Evolutionary conservation across 495 filamentous ascomycete species (phyloP).

Genomic region (Pyrenula massariospora): DNA sequence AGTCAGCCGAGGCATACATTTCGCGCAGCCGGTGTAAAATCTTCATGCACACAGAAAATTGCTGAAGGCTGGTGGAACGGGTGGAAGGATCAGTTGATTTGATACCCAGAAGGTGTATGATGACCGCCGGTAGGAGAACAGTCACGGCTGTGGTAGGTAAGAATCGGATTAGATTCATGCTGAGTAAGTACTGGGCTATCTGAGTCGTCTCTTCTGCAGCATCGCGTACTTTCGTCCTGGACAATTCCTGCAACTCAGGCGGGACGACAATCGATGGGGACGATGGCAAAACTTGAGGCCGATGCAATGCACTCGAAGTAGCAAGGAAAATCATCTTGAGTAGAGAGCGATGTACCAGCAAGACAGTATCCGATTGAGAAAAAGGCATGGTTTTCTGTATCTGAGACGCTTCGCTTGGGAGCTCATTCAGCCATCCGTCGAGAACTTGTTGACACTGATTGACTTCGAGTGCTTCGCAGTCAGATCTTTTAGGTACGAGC

Average conservation of each 20-base stretch:
- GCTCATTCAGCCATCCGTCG: slow-evolving; percentile 54
- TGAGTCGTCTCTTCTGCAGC: slow-evolving; percentile 71
- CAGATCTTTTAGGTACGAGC: slow-evolving; percentile 75
- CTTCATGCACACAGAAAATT: slow-evolving; percentile 77
- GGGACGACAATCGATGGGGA: slow-evolving; percentile 45
- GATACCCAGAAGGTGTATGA: slow-evolving; percentile 83
- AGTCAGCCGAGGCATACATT: slow-evolving; percentile 79
- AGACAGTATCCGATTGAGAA: slow-evolving; percentile 36
- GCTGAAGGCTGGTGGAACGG: slow-evolving; percentile 54
- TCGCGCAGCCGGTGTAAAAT: slow-evolving; percentile 71
- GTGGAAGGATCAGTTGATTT: slow-evolving; percentile 61
- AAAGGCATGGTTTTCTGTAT: slow-evolving; percentile 47
- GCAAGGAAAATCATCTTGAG: slow-evolving; percentile 85
- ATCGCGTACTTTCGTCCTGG: slow-evolving; percentile 63
- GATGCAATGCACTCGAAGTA: slow-evolving; percentile 75
- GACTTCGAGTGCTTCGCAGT: slow-evolving; percentile 64
- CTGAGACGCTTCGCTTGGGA: slow-evolving; percentile 39
- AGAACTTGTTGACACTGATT: slow-evolving; percentile 61
- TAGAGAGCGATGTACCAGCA: slow-evolving; percentile 66
- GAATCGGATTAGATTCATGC: slow-evolving; percentile 56
- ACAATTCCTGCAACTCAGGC: slow-evolving; percentile 61
- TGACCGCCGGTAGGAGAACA: slow-evolving; percentile 78
- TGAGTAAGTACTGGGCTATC: slow-evolving; percentile 62
- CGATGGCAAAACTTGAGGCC: slow-evolving; percentile 74
- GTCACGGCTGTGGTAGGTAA: slow-evolving; percentile 84